Percentiles rank a stretch among this genome's conserved stretches.
Evolutionary conservation across 176 grass and related monocot genomes (phyloP).

Genomic region (Pharus latifolius): DNA sequence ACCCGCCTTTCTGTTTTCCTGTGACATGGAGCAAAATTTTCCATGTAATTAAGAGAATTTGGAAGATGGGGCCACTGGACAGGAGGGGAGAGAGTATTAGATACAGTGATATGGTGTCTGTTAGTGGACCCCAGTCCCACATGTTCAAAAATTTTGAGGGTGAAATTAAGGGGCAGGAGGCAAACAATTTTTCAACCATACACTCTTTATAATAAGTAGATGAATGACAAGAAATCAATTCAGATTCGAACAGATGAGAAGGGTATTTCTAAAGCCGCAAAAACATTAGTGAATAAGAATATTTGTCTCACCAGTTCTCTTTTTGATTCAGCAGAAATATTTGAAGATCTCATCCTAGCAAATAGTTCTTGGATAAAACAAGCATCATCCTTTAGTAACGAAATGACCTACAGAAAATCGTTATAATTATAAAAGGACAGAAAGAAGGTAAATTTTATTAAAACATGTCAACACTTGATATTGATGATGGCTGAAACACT

Average conservation of each 20-base stretch:
- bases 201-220: too few relatives aligned
- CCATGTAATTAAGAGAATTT: too few relatives aligned
- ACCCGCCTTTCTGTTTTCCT: too few relatives aligned
- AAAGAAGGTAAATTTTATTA: not conserved
- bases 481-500: constrained; percentile 35
- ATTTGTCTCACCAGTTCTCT: constrained; percentile 49
- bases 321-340: constrained; percentile 57
- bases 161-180: too few relatives aligned
- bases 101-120: too few relatives aligned
- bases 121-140: too few relatives aligned
- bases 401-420: constrained; percentile 48
- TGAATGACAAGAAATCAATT: not conserved
- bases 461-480: constrained; percentile 20
- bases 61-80: too few relatives aligned
- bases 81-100: too few relatives aligned
- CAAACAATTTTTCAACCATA: too few relatives aligned
- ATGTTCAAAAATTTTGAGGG: too few relatives aligned
- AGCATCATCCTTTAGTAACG: constrained; percentile 68
- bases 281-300: not conserved
- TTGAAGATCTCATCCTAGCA: constrained; percentile 53
- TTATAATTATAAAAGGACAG: not conserved
- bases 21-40: too few relatives aligned
- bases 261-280: not conserved
- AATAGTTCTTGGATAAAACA: constrained; percentile 82
- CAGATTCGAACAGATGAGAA: constrained; percentile 9